phyloP scores from a whole-genome alignment of 495 filamentous ascomycete genomes.

The Eremomyces bilateralis region DNA sequence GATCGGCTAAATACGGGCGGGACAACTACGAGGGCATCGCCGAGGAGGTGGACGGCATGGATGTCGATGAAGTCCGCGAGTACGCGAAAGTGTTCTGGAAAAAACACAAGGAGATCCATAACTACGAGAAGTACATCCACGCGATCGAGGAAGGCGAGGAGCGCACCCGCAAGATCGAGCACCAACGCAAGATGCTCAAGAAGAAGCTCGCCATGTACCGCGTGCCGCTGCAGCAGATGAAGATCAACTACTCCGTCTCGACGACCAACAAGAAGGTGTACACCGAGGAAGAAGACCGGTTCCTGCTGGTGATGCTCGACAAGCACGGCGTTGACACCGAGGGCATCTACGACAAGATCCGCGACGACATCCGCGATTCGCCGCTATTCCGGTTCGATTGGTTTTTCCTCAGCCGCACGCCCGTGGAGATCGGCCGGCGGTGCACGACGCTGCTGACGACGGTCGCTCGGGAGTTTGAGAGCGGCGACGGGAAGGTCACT shows the following conservation, averaged over 20 bases:
- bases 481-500: conserved; percentile 27
- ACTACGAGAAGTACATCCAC: conserved; percentile 67
- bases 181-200: conserved; percentile 80
- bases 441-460: conserved; percentile 90
- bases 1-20: conserved; percentile 78
- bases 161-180: conserved; percentile 63
- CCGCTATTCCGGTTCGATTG: conserved; percentile 96
- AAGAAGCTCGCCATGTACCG: conserved; percentile 94
- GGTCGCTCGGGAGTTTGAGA: conserved; percentile 78
- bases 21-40: conserved; percentile 65
- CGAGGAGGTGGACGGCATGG: conserved; percentile 81
- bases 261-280: conserved; percentile 99
- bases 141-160: conserved; percentile 86
- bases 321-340: conserved; percentile 47
- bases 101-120: conserved; percentile 66
- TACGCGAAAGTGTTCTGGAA: conserved; percentile 94
- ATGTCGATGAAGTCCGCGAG: conserved; percentile 55
- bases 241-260: conserved; percentile 95
- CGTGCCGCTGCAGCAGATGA: conserved; percentile 88
- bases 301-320: conserved; percentile 83
- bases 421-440: conserved; percentile 72
- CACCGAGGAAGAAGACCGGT: conserved; percentile 95
- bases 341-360: conserved; percentile 19
- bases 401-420: conserved; percentile 93
- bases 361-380: conserved; percentile 56